Conservation (phyloP, 768 basidiomycete genomes). For the Ramaria rubella region DNA sequence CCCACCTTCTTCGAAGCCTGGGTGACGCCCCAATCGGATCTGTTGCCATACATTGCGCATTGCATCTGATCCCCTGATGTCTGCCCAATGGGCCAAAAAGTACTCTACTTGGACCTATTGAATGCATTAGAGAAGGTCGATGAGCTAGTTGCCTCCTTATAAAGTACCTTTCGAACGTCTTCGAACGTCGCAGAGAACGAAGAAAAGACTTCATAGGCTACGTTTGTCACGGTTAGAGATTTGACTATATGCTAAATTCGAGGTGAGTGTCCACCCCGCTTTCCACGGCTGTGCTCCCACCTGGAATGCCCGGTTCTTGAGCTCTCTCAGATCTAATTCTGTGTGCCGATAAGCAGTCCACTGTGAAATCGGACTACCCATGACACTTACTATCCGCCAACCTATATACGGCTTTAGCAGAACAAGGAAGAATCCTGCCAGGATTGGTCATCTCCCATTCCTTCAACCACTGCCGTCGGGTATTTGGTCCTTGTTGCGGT, state of each 20-base stretch:
- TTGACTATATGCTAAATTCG: conserved; percentile 67
- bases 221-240: conserved; percentile 70
- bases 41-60: conserved; percentile 84
- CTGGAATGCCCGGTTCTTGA: conserved; percentile 68
- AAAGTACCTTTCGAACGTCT: conserved; percentile 63
- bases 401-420: conserved; percentile 78
- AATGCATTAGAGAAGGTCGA: neutral
- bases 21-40: conserved; percentile 75
- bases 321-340: conserved; percentile 67
- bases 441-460: conserved; percentile 60
- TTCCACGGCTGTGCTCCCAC: conserved; percentile 15
- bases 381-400: conserved; percentile 67
- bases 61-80: conserved; percentile 74
- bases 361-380: neutral
- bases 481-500: conserved; percentile 21
- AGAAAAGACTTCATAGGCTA: conserved; percentile 81
- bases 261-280: neutral
- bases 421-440: conserved; percentile 62
- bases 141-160: neutral
- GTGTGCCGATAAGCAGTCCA: neutral
- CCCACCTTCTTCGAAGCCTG: conserved; percentile 81
- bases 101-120: conserved; percentile 61
- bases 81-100: conserved; percentile 76
- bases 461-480: conserved; percentile 64
- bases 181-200: conserved; percentile 78